A percentile compares a stretch with the other conserved stretches of the same genome.
Evolutionary conservation across 2,329 filamentous ascomycete species (phyloP).

Genomic region (Aureobasidium sp.): DNA sequence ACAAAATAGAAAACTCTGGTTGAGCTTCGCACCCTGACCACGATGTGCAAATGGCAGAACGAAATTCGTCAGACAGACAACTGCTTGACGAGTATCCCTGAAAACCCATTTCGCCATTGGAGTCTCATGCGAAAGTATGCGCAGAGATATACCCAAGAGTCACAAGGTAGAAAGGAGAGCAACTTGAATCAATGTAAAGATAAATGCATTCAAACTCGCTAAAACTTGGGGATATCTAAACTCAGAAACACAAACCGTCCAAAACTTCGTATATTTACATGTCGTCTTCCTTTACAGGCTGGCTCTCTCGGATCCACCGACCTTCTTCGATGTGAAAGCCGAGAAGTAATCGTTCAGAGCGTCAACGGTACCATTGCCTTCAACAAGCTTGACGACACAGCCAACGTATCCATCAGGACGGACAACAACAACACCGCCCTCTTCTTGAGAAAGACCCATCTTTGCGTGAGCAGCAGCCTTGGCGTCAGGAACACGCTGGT

Average conservation of each 20-base stretch:
- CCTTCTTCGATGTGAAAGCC: slow-evolving; percentile 59
- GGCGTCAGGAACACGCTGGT: slow-evolving; percentile 61
- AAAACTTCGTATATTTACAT: not conserved
- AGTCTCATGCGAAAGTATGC: too few species aligned
- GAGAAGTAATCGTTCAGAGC: slow-evolving; percentile 80
- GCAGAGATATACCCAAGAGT: not conserved
- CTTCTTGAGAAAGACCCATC: slow-evolving; percentile 69
- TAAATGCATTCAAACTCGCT: not conserved
- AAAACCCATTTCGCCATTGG: too few species aligned
- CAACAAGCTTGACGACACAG: slow-evolving; percentile 63
- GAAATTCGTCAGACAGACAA: too few species aligned
- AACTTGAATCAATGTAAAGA: not conserved
- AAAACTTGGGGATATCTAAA: slow-evolving; percentile 8
- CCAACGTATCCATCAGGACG: slow-evolving; percentile 84
- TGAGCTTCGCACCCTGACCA: too few species aligned
- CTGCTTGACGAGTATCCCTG: too few species aligned
- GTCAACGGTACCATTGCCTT: slow-evolving; percentile 72
- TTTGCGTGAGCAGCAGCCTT: slow-evolving; percentile 75
- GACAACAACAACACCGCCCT: slow-evolving; percentile 74
- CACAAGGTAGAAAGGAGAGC: not conserved
- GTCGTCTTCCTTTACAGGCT: slow-evolving; percentile 20
- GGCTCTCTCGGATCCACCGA: slow-evolving; percentile 29
- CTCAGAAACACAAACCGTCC: not conserved
- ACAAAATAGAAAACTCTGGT: too few species aligned
- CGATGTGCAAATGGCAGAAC: too few species aligned